These are phyloP conservation scores for Dipsacomyces acuminosporus DNA, from an alignment of 371 early-diverging fungal species.

Conservation along the genomic window DNA sequence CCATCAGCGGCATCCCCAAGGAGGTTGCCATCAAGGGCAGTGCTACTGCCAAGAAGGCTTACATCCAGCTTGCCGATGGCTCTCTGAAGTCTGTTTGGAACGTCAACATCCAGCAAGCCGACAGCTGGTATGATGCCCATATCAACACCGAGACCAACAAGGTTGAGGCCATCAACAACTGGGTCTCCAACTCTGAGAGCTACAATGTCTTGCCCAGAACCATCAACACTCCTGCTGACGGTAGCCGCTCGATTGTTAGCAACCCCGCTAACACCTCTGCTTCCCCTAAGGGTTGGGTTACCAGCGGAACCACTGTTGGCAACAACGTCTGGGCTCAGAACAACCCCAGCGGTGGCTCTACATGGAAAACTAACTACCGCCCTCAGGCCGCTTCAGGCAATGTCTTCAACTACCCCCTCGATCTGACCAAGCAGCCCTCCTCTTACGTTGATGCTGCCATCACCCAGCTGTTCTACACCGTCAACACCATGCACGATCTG, in stretches of 20 bases:
- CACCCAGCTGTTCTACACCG: slow-evolving; percentile 92
- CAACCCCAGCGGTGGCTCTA: slow-evolving; percentile 53
- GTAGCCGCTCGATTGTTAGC: slow-evolving; percentile 57
- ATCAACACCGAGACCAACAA: slow-evolving; percentile 69
- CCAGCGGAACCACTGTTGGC: slow-evolving; percentile 69
- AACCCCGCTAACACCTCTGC: slow-evolving; percentile 72
- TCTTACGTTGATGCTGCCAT: slow-evolving; percentile 83
- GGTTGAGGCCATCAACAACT: slow-evolving; percentile 74
- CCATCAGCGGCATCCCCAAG: slow-evolving; percentile 53
- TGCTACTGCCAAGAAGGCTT: slow-evolving; percentile 50
- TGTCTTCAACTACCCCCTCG: slow-evolving; percentile 71
- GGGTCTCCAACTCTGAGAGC: slow-evolving; percentile 53
- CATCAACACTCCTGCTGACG: slow-evolving; percentile 76
- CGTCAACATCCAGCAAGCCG: slow-evolving; percentile 78
- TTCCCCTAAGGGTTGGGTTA: slow-evolving; percentile 52
- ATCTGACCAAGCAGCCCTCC: slow-evolving; percentile 61
- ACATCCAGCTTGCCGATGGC: slow-evolving; percentile 50
- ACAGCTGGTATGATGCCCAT: slow-evolving; percentile 86
- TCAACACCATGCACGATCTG: slow-evolving; percentile 82
- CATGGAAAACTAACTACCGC: slow-evolving; percentile 71
- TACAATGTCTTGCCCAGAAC: slow-evolving; percentile 86
- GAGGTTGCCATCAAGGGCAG: slow-evolving; percentile 50
- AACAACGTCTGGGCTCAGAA: slow-evolving; percentile 79
- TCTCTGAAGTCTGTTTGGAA: slow-evolving; percentile 73
- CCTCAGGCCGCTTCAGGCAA: slow-evolving; percentile 62